These are phyloP conservation scores for Penicillium nordicum DNA, from an alignment of 2,329 filamentous ascomycete genomes.

Conservation along the genomic window DNA sequence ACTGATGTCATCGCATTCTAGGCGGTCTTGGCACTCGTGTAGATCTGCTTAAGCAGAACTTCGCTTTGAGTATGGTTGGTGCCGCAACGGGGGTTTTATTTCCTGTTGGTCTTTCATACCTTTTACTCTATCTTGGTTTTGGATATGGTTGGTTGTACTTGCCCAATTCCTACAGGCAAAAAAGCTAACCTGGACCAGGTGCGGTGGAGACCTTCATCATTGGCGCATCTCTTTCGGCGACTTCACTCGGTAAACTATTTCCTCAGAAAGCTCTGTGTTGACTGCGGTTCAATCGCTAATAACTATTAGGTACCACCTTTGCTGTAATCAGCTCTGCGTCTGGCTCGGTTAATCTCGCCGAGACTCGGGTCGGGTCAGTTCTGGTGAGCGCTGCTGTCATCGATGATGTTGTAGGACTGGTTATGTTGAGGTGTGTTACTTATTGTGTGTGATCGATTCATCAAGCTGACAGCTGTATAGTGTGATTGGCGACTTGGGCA, in stretches of 20 bases:
- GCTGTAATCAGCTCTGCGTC: constrained; percentile 31
- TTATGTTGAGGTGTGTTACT: constrained; percentile 30
- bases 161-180: neutral
- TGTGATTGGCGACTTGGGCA: constrained; percentile 34
- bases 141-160: constrained; percentile 33
- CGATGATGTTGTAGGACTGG: constrained; percentile 47
- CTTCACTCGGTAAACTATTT: constrained; percentile 25
- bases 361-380: constrained; percentile 45
- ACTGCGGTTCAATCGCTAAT: neutral
- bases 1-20: constrained; percentile 13
- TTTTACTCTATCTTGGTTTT: constrained; percentile 45
- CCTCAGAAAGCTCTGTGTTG: neutral
- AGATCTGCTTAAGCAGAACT: constrained; percentile 47
- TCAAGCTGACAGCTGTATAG: constrained; percentile 9
- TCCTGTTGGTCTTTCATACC: constrained; percentile 47
- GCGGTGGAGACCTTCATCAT: constrained; percentile 35
- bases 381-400: constrained; percentile 49
- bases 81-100: constrained; percentile 47
- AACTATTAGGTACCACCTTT: constrained; percentile 26
- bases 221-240: constrained; percentile 30
- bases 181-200: constrained; percentile 16
- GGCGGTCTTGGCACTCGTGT: constrained; percentile 48
- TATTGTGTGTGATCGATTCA: neutral
- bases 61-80: constrained; percentile 41
- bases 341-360: constrained; percentile 39